These are phyloP conservation scores for Neonectria neomacrospora DNA, from an alignment of 2,329 filamentous ascomycete species.

Conservation along the genomic window DNA sequence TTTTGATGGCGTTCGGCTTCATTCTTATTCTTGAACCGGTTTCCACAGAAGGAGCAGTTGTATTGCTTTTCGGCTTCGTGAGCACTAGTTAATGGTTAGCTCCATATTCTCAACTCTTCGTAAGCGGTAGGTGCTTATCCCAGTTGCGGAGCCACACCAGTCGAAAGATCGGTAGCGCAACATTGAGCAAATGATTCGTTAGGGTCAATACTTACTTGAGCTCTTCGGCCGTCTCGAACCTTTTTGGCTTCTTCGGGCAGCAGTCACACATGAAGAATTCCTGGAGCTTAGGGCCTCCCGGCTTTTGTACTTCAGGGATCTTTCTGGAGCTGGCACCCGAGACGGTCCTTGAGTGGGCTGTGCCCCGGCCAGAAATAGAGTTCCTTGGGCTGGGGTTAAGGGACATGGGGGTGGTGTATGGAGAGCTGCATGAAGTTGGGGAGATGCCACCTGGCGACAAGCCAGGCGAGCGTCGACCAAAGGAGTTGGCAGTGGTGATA, in stretches of 20 bases:
- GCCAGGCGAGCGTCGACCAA: conserved; percentile 59
- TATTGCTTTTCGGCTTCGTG: conserved; percentile 98
- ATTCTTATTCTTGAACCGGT: conserved; percentile 99
- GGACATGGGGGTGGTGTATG: conserved; percentile 61
- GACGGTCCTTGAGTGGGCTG: conserved; percentile 57
- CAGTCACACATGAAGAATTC: conserved; percentile 83
- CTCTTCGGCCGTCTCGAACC: conserved; percentile 87
- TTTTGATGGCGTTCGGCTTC: conserved; percentile 97
- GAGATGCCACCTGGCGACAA: conserved; percentile 62
- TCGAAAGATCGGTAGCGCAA: background rate
- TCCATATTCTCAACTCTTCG: background rate
- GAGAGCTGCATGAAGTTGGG: conserved; percentile 61
- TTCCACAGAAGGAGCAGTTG: conserved; percentile 89
- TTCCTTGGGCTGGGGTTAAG: conserved; percentile 62
- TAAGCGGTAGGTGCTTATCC: background rate
- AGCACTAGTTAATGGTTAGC: conserved; percentile 63
- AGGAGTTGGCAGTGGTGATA: conserved; percentile 57
- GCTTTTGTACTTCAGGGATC: conserved; percentile 61
- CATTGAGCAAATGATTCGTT: background rate
- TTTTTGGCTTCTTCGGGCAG: conserved; percentile 96
- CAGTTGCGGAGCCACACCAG: background rate
- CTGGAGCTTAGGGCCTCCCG: conserved; percentile 60
- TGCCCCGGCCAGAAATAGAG: conserved; percentile 54
- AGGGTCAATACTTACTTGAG: conserved; percentile 72
- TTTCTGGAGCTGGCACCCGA: conserved; percentile 64